Evolutionary conservation across 2,329 filamentous ascomycete species (phyloP).

Genomic region (Colletotrichum orbiculare): DNA sequence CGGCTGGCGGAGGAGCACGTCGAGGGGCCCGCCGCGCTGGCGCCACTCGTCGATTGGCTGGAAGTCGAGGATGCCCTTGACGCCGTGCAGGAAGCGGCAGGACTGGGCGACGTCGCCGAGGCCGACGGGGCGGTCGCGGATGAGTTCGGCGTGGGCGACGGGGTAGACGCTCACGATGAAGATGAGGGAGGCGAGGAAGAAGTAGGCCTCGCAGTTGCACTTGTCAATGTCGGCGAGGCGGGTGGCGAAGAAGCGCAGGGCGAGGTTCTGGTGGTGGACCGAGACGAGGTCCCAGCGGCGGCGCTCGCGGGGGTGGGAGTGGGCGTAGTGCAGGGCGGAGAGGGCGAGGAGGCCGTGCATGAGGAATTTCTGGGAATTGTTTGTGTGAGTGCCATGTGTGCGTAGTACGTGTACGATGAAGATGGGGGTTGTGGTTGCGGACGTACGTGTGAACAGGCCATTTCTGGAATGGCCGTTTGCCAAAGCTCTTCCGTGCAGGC

Average conservation of each 20-base stretch:
- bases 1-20: conserved; percentile 13
- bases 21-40: conserved; percentile 39
- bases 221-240: conserved; percentile 42
- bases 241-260: conserved; percentile 44
- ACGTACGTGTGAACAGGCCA: conserved; percentile 33
- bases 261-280: conserved; percentile 47
- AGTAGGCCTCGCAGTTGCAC: conserved; percentile 45
- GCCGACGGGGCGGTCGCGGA: conserved; percentile 37
- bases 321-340: conserved; percentile 45
- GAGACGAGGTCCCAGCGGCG: conserved; percentile 42
- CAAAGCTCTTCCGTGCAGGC: conserved; percentile 33
- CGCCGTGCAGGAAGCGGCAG: conserved; percentile 45
- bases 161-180: conserved; percentile 47
- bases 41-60: conserved; percentile 40
- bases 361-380: conserved; percentile 40
- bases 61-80: conserved; percentile 44
- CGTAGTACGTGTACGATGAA: conserved; percentile 27
- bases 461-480: conserved; percentile 31
- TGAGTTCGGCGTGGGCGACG: conserved; percentile 33
- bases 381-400: not conserved
- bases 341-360: conserved; percentile 48
- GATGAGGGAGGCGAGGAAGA: conserved; percentile 48
- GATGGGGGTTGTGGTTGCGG: not conserved
- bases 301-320: conserved; percentile 40
- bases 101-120: conserved; percentile 47